Evolutionary conservation across 768 basidiomycete genomes (phyloP).

Genomic region (Tylopilus rubrobrunneus): DNA sequence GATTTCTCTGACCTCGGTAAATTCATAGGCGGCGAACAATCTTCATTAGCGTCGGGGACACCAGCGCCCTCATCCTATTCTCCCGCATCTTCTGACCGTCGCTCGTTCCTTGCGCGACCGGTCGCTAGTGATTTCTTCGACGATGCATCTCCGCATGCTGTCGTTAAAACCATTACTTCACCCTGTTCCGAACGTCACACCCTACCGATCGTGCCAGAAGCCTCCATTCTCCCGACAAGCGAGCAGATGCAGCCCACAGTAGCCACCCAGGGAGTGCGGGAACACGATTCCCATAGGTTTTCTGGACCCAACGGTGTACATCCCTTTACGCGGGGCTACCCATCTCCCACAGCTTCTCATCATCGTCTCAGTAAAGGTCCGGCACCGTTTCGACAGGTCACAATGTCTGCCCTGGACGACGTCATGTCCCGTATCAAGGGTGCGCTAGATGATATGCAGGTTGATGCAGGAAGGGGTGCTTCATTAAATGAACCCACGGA

Average conservation of each 20-base stretch:
- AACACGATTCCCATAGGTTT: conserved; percentile 16
- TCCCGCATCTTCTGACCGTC: conserved; percentile 16
- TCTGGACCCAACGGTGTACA: conserved; percentile 18
- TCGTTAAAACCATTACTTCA: conserved; percentile 34
- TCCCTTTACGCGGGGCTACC: conserved; percentile 14
- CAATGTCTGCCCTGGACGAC: conserved; percentile 77
- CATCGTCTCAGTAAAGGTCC: conserved; percentile 23
- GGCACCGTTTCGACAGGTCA: conserved; percentile 41
- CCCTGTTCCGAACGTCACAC: conserved; percentile 14
- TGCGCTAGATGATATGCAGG: conserved; percentile 67
- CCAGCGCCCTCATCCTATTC: conserved; percentile 20
- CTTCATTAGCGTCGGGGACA: conserved; percentile 3
- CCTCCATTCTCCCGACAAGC: conserved; percentile 1
- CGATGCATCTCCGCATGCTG: conserved; percentile 35
- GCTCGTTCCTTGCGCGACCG: conserved; percentile 40
- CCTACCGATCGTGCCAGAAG: conserved; percentile 17
- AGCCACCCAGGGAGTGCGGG: conserved; percentile 13
- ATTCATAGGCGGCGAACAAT: conserved; percentile 47
- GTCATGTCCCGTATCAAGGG: conserved; percentile 85
- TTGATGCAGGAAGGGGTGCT: conserved; percentile 31
- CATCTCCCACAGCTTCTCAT: conserved; percentile 12
- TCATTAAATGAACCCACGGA: conserved; percentile 18
- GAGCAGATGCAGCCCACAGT: conserved; percentile 8
- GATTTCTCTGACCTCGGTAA: conserved; percentile 76
- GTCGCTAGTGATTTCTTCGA: conserved; percentile 74